Percentiles rank a stretch among this genome's conserved stretches.
Evolutionary conservation across 2,329 filamentous ascomycete species (phyloP).

Genomic region (Colletotrichum shisoi): DNA sequence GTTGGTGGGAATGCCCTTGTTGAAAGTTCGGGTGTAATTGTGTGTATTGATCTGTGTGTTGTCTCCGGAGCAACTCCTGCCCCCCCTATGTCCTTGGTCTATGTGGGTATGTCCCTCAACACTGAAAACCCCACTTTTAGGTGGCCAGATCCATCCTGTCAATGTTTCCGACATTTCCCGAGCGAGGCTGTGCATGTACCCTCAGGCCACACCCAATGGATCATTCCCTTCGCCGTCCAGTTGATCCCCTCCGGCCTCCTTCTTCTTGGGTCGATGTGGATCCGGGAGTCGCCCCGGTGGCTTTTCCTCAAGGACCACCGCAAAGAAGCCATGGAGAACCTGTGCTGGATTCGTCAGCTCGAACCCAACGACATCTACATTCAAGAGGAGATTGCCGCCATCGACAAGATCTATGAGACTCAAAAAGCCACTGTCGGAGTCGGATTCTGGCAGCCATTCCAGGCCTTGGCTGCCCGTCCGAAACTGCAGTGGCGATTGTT

Average conservation of each 20-base stretch:
- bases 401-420: constrained; percentile 59
- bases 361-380: constrained; percentile 63
- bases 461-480: constrained; percentile 56
- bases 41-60: too few relatives aligned
- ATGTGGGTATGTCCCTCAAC: too few relatives aligned
- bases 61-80: too few relatives aligned
- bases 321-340: constrained; percentile 58
- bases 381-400: constrained; percentile 67
- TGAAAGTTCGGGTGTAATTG: too few relatives aligned
- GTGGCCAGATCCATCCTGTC: too few relatives aligned
- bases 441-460: constrained; percentile 68
- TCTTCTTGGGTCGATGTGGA: constrained; percentile 57
- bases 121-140: too few relatives aligned
- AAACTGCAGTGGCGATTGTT: constrained; percentile 67
- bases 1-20: too few relatives aligned
- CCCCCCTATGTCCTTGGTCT: too few relatives aligned
- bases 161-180: too few relatives aligned
- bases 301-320: constrained; percentile 63
- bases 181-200: too few relatives aligned
- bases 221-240: constrained; percentile 62
- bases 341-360: constrained; percentile 65
- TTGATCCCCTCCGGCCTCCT: constrained; percentile 63
- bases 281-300: constrained; percentile 67
- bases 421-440: constrained; percentile 62
- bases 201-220: constrained; percentile 50